Evolutionary conservation across 116 monocot species (phyloP).

Genomic region (Phalaenopsis hybrid): DNA sequence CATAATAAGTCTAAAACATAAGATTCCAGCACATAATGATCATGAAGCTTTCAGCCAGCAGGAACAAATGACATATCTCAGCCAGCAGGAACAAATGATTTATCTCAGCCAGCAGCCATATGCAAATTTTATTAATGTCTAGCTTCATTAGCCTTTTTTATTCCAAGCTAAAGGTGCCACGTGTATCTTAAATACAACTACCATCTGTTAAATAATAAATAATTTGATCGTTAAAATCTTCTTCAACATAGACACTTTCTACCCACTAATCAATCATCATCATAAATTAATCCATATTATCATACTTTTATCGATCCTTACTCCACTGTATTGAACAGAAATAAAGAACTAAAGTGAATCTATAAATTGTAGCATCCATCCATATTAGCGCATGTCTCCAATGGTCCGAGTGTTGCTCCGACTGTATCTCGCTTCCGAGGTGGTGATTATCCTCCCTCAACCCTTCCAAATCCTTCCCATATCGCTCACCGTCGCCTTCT

Average conservation of each 20-base stretch:
- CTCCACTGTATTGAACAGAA: neutral
- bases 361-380: too few species aligned
- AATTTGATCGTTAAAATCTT: neutral
- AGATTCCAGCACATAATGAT: neutral
- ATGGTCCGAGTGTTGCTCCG: too few species aligned
- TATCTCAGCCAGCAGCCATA: neutral
- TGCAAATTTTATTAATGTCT: neutral
- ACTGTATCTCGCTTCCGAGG: too few species aligned
- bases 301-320: neutral
- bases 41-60: neutral
- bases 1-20: neutral
- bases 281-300: neutral
- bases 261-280: neutral
- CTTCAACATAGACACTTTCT: neutral
- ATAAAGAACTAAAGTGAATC: neutral
- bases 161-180: neutral
- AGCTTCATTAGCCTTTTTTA: neutral
- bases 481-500: too few species aligned
- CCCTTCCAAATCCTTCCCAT: too few species aligned
- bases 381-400: too few species aligned
- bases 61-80: neutral
- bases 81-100: neutral
- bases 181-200: neutral
- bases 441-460: too few species aligned
- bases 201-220: too few species aligned